A percentile compares a stretch with the other conserved stretches of the same genome.
Evolutionary conservation across 495 filamentous ascomycete genomes (phyloP).

Genomic region (Poronia punctata): DNA sequence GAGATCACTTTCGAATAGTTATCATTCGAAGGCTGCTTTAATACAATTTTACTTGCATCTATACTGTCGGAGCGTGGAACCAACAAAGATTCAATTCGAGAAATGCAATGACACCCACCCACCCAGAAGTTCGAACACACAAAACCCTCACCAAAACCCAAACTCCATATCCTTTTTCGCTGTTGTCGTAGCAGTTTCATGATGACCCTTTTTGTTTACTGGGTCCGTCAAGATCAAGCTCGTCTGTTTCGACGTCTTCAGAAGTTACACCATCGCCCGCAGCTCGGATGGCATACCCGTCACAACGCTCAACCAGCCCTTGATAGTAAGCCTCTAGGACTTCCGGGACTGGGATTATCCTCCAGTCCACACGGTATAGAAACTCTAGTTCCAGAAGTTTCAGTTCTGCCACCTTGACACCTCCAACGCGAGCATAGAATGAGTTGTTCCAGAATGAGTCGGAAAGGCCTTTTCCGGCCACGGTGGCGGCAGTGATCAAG

Average conservation of each 20-base stretch:
- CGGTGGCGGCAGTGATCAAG: constrained; percentile 89
- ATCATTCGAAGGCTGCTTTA: no score
- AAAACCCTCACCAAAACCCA: constrained; percentile 1
- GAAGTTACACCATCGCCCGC: constrained; percentile 14
- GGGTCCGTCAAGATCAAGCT: constrained; percentile 5
- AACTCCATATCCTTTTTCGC: not conserved
- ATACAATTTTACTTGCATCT: no score
- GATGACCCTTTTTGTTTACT: constrained; percentile 1
- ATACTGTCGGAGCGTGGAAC: no score
- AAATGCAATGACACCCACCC: no score
- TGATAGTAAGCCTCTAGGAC: constrained; percentile 87
- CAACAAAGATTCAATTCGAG: no score
- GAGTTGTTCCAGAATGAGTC: constrained; percentile 98
- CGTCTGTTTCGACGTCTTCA: constrained; percentile 16
- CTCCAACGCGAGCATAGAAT: constrained; percentile 88
- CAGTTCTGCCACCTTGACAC: constrained; percentile 79
- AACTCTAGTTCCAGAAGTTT: constrained; percentile 94
- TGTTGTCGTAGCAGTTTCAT: no score
- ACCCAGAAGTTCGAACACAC: no score
- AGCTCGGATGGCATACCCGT: constrained; percentile 36
- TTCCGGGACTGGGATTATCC: constrained; percentile 91
- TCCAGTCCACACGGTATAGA: constrained; percentile 84
- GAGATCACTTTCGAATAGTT: no score
- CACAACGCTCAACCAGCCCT: constrained; percentile 62
- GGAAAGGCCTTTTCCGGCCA: constrained; percentile 90